A percentile compares a stretch with the other conserved stretches of the same genome.
Evolutionary conservation across 805 yeast species (phyloP).

Genomic region (Starmerella ratchasimensis): DNA sequence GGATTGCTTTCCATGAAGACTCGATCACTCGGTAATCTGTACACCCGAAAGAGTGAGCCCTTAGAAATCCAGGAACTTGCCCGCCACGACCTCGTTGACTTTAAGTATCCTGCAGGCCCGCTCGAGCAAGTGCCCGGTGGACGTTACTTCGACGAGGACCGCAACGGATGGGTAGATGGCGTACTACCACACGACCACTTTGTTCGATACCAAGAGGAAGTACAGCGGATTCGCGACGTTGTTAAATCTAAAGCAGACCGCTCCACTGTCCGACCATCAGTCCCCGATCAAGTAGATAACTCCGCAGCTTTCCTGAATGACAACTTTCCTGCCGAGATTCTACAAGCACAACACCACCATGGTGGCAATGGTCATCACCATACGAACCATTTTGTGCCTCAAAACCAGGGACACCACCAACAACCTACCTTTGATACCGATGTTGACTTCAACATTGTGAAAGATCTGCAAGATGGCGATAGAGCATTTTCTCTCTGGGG

Average conservation of each 20-base stretch:
- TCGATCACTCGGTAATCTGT: conserved; percentile 5
- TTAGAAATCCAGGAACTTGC: conserved; percentile 8
- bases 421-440: background rate
- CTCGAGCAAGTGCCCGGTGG: conserved; percentile 12
- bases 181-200: conserved; percentile 9
- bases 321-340: no score
- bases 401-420: background rate
- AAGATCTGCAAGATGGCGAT: no score
- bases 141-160: conserved; percentile 16
- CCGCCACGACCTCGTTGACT: conserved; percentile 11
- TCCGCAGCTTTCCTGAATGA: no score
- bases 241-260: conserved; percentile 8
- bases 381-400: no score
- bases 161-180: conserved; percentile 14
- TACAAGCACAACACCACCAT: no score
- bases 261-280: no score
- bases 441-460: conserved; percentile 1
- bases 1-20: conserved; percentile 11
- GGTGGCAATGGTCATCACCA: no score
- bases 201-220: conserved; percentile 13
- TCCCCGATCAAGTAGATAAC: no score
- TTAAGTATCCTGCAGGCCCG: conserved; percentile 14
- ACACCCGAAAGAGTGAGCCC: conserved; percentile 7
- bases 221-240: conserved; percentile 10
- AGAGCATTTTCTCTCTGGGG: no score